These are phyloP conservation scores for Trichosporon faecale DNA, from an alignment of 1,284 basidiomycete genomes.

Conservation along the genomic window DNA sequence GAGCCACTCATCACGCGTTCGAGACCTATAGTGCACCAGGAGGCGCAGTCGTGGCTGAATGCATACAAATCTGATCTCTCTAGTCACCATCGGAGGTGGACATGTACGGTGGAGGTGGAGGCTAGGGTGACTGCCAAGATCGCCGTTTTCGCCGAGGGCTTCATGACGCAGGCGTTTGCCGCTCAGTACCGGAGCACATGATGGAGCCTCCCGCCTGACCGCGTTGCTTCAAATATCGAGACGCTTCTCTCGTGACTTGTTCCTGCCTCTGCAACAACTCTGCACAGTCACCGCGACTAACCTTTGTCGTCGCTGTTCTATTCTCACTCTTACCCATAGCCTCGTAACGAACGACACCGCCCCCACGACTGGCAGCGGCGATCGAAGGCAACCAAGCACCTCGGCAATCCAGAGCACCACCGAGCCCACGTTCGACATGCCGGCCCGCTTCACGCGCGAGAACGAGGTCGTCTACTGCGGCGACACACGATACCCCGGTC, in stretches of 20 bases:
- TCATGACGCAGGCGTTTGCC: neutral
- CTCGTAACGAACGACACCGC: too few species aligned
- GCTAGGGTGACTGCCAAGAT: neutral
- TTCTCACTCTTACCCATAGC: neutral
- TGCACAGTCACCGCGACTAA: neutral
- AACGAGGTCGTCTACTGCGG: constrained; percentile 14
- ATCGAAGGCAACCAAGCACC: neutral
- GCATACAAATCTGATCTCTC: neutral
- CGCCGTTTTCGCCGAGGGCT: neutral
- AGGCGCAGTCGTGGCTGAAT: constrained; percentile 1
- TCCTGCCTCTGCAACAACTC: neutral
- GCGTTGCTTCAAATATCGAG: neutral
- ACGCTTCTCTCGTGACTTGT: neutral
- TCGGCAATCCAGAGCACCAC: neutral
- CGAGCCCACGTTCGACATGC: neutral
- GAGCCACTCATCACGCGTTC: neutral
- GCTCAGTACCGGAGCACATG: neutral
- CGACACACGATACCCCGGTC: constrained; percentile 44
- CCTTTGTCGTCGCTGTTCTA: neutral
- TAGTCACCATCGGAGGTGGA: neutral
- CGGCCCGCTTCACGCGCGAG: neutral
- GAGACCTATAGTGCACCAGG: neutral
- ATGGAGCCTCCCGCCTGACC: neutral
- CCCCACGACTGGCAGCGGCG: neutral
- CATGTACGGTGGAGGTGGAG: neutral